phyloP scores from a whole-genome alignment of 1,139 yeast species.

The Nakaseomyces delphensis region DNA sequence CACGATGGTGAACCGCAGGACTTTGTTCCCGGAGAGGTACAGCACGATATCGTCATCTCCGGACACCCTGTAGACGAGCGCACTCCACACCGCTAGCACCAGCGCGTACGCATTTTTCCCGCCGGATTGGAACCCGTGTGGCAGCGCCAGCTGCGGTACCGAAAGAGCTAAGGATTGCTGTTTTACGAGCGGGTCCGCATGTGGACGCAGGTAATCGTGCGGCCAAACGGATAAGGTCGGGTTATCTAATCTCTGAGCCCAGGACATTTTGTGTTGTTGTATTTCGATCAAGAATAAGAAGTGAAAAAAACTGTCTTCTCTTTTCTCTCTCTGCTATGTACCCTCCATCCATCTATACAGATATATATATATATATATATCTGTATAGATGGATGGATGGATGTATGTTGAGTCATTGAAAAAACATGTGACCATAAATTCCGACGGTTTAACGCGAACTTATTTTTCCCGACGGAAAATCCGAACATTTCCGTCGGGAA shows the following conservation, averaged over 20 bases:
- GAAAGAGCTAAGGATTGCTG: conserved; percentile 41
- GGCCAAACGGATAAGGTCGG: conserved; percentile 85
- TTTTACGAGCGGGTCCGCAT: conserved; percentile 61
- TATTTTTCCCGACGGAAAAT: no score
- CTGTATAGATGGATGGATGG: no score
- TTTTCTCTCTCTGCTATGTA: no score
- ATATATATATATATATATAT: not conserved
- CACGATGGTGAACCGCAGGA: conserved; percentile 51
- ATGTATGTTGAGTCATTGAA: not conserved
- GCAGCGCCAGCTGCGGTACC: conserved; percentile 30
- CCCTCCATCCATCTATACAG: no score
- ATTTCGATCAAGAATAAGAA: not conserved
- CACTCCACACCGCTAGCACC: conserved; percentile 62
- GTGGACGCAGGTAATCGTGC: conserved; percentile 75
- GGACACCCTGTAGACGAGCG: conserved; percentile 67
- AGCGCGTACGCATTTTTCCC: conserved; percentile 37
- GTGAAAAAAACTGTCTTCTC: not conserved
- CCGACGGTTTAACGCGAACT: no score
- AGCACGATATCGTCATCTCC: conserved; percentile 93
- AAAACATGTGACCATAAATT: conserved; percentile 1
- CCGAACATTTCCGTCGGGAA: not conserved
- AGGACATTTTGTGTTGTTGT: conserved; percentile 27
- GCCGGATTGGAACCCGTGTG: conserved; percentile 15
- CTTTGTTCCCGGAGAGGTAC: conserved; percentile 51
- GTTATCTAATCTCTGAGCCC: conserved; percentile 64